A percentile compares a stretch with the other conserved stretches of the same genome.
phyloP scores from a whole-genome alignment of 2,329 filamentous ascomycete species.

The Botrytis deweyae region DNA sequence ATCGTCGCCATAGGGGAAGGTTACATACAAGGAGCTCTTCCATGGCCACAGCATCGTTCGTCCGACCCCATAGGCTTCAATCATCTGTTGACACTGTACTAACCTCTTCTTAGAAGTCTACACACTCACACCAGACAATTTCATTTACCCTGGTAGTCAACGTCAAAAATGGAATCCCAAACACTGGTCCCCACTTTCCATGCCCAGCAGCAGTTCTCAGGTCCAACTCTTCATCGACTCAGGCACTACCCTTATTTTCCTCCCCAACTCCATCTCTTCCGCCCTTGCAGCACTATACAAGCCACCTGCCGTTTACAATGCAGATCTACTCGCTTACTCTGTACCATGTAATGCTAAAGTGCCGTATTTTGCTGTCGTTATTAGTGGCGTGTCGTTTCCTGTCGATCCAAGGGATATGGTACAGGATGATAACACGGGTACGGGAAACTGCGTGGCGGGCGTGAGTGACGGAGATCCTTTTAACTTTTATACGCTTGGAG shows the following conservation, averaged over 20 bases:
- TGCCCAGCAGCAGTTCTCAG: neutral
- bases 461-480: conserved; percentile 33
- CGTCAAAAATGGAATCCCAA: neutral
- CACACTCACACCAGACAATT: conserved; percentile 24
- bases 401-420: conserved; percentile 28
- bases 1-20: conserved; percentile 2
- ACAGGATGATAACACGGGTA: conserved; percentile 16
- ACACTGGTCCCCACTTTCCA: neutral
- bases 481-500: conserved; percentile 50
- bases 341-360: conserved; percentile 25
- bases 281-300: conserved; percentile 21
- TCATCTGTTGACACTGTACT: neutral
- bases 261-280: conserved; percentile 21
- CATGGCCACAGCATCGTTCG: conserved; percentile 19
- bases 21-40: conserved; percentile 18
- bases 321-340: conserved; percentile 5
- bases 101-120: conserved; percentile 21
- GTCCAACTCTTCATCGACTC: conserved; percentile 23
- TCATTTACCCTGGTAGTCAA: conserved; percentile 17
- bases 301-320: conserved; percentile 21
- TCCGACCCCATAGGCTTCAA: neutral
- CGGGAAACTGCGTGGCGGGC: conserved; percentile 17
- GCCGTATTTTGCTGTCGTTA: conserved; percentile 26
- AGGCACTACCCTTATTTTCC: conserved; percentile 24
- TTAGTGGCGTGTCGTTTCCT: conserved; percentile 23